A percentile compares a stretch with the other conserved stretches of the same genome.
These are phyloP conservation scores for Dictyostelium discoideum DNA, from an alignment of 78 protist species.

Conservation along the genomic window dicty_2.7 NC_007091.3:4531001-4531500, in stretches of 20 bases:
- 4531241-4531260: not conserved
- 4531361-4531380: constrained; percentile 72
- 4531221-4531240: not conserved
- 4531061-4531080: no score
- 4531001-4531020: constrained; percentile 30
- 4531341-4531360: constrained; percentile 88
- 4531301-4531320: constrained; percentile 22
- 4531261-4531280: not conserved
- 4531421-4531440: constrained; percentile 9
- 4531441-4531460: no score
- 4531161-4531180: not conserved
- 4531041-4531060: constrained; percentile 55
- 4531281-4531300: not conserved
- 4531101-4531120: constrained; percentile 13
- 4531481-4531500: no score
- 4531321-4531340: constrained; percentile 65
- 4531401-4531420: not conserved
- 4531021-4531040: constrained; percentile 68
- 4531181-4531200: not conserved
- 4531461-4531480: no score
- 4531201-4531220: not conserved
- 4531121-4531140: no score
- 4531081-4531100: constrained; percentile 64
- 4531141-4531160: no score
- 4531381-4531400: constrained; percentile 13